Conservation (phyloP, 2,329 filamentous ascomycete species). For the Ciborinia camelliae region DNA sequence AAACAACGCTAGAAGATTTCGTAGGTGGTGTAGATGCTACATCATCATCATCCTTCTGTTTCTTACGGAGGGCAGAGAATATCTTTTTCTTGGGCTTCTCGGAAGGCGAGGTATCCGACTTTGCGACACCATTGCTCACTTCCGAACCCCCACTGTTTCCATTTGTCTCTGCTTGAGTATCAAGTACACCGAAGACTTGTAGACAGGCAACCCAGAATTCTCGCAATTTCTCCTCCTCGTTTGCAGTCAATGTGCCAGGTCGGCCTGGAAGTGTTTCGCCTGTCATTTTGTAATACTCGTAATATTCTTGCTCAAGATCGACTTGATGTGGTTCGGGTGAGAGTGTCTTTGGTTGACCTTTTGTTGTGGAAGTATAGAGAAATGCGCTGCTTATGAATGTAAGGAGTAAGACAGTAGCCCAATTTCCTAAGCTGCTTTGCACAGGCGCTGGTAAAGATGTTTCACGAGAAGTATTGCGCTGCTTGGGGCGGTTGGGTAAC, state of each 20-base stretch:
- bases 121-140: slow-evolving; percentile 26
- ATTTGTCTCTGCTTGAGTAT: slow-evolving; percentile 37
- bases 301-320: slow-evolving; percentile 21
- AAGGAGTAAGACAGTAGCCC: slow-evolving; percentile 17
- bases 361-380: slow-evolving; percentile 19
- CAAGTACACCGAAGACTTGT: slow-evolving; percentile 66
- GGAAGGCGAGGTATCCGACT: slow-evolving; percentile 29
- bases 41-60: slow-evolving; percentile 54
- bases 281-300: slow-evolving; percentile 40
- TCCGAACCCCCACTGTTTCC: slow-evolving; percentile 26
- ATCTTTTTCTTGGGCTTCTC: slow-evolving; percentile 72
- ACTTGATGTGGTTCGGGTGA: background rate
- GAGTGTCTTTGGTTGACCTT: slow-evolving; percentile 8
- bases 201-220: slow-evolving; percentile 80
- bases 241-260: slow-evolving; percentile 80
- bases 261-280: slow-evolving; percentile 60
- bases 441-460: background rate
- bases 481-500: background rate
- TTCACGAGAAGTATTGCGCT: slow-evolving; percentile 13
- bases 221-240: slow-evolving; percentile 83
- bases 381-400: slow-evolving; percentile 19
- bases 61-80: slow-evolving; percentile 64
- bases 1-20: slow-evolving; percentile 30
- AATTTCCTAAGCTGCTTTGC: slow-evolving; percentile 15
- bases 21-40: slow-evolving; percentile 42